Conservation (phyloP, 208 protist species). For the Wallacemonas sp. region DNA sequence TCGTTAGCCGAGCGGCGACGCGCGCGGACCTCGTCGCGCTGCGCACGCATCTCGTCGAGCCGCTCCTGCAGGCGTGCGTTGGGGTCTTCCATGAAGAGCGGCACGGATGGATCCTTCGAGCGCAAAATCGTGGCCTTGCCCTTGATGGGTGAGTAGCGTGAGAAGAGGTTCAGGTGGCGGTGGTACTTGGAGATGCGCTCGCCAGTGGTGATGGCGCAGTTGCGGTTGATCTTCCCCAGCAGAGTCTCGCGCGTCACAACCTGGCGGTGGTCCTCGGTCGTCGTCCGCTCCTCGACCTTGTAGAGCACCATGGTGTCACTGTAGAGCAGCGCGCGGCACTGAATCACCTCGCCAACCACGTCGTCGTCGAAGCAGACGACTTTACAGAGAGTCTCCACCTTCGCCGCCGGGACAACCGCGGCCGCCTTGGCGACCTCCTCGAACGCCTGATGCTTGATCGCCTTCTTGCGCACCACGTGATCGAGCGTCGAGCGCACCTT, state of each 20-base stretch:
- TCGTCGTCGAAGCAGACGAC: constrained; percentile 69
- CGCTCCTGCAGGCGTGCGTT: constrained; percentile 22
- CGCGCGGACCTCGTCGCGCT: not conserved
- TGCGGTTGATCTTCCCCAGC: constrained; percentile 67
- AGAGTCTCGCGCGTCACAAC: constrained; percentile 49
- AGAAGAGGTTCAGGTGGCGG: constrained; percentile 54
- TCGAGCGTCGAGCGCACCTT: constrained; percentile 28
- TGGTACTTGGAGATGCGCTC: constrained; percentile 78
- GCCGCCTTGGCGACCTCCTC: constrained; percentile 37
- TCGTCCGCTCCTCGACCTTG: constrained; percentile 38
- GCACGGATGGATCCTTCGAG: constrained; percentile 26
- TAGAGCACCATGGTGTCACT: constrained; percentile 71
- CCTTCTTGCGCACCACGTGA: constrained; percentile 37
- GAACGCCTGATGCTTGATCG: constrained; percentile 35
- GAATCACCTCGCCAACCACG: constrained; percentile 57
- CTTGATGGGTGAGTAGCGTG: constrained; percentile 56
- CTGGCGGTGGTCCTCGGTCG: constrained; percentile 39
- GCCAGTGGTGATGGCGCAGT: constrained; percentile 32
- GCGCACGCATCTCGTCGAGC: constrained; percentile 6
- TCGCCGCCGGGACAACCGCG: constrained; percentile 31
- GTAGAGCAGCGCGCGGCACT: constrained; percentile 66
- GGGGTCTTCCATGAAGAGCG: constrained; percentile 68
- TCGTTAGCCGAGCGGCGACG: not conserved
- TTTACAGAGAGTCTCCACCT: constrained; percentile 69
- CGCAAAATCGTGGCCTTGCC: constrained; percentile 64